phyloP scores from a whole-genome alignment of 2,329 filamentous ascomycete genomes.

The Helminthosporium solani region DNA sequence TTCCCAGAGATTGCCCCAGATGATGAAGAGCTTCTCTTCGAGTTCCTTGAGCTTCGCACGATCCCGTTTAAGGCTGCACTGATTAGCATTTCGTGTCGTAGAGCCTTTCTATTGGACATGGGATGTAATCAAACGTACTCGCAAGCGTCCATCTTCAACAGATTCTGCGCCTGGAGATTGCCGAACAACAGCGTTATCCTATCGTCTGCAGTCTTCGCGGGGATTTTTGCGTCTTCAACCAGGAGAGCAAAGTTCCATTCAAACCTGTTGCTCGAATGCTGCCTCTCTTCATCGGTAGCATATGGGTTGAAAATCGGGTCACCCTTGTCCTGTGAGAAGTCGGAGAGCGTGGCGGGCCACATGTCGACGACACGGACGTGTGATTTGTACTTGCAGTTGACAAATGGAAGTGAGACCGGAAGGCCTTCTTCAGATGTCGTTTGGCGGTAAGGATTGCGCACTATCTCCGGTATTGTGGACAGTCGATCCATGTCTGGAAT shows the following conservation, averaged over 20 bases:
- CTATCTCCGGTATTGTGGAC: slow-evolving; percentile 47
- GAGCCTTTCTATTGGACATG: too few relatives aligned
- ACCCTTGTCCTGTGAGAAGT: slow-evolving; percentile 62
- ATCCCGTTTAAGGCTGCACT: slow-evolving; percentile 57
- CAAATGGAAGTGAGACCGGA: slow-evolving; percentile 64
- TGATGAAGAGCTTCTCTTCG: slow-evolving; percentile 68
- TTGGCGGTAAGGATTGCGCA: slow-evolving; percentile 49
- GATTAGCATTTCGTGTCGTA: not conserved
- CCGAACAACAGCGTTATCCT: slow-evolving; percentile 69
- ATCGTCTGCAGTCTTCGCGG: slow-evolving; percentile 25
- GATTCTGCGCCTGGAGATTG: slow-evolving; percentile 56
- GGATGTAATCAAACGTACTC: slow-evolving; percentile 48
- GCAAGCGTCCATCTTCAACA: slow-evolving; percentile 57
- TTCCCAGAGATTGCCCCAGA: slow-evolving; percentile 76
- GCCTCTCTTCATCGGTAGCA: slow-evolving; percentile 41
- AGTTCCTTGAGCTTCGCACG: slow-evolving; percentile 53
- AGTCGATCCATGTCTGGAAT: slow-evolving; percentile 38
- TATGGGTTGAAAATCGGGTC: slow-evolving; percentile 31
- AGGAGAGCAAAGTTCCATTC: slow-evolving; percentile 82
- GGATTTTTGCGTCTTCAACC: slow-evolving; percentile 65
- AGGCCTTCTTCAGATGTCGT: slow-evolving; percentile 33
- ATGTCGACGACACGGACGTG: slow-evolving; percentile 81
- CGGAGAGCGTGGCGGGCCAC: slow-evolving; percentile 65
- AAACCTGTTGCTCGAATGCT: slow-evolving; percentile 55
- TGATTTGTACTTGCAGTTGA: slow-evolving; percentile 69